Evolutionary conservation across 306 rosid species (phyloP).

Genomic region (Alnus glutinosa): DNA sequence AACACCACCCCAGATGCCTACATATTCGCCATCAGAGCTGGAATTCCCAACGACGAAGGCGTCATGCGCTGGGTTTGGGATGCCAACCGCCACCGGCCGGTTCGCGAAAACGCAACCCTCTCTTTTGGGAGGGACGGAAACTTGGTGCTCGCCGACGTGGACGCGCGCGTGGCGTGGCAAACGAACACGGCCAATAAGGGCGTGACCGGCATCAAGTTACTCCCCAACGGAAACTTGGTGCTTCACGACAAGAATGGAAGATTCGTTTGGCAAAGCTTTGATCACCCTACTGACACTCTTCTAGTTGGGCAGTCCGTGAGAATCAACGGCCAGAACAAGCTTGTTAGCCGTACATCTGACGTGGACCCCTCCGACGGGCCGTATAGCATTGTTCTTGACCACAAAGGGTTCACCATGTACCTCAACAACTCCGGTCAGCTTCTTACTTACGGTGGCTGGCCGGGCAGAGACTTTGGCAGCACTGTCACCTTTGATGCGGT

Average conservation of each 20-base stretch:
- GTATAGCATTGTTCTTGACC: constrained; percentile 26
- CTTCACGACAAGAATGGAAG: constrained; percentile 31
- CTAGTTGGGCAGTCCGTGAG: not conserved
- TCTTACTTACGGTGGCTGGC: constrained; percentile 39
- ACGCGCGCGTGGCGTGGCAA: constrained; percentile 35
- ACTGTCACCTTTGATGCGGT: constrained; percentile 16
- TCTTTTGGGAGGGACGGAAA: constrained; percentile 29
- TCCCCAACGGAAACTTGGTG: constrained; percentile 30
- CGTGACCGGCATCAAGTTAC: constrained; percentile 30
- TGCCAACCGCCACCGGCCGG: too few relatives aligned
- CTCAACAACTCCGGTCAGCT: constrained; percentile 28
- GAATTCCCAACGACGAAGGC: constrained; percentile 19
- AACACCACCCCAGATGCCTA: constrained; percentile 31
- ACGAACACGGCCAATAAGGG: constrained; percentile 40
- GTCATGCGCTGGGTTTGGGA: not conserved
- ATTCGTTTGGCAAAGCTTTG: constrained; percentile 42
- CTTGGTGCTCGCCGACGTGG: constrained; percentile 30
- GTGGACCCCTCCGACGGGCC: constrained; percentile 31
- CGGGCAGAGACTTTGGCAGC: not conserved
- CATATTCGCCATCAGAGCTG: constrained; percentile 32
- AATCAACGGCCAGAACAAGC: constrained; percentile 14
- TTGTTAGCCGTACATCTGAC: constrained; percentile 18
- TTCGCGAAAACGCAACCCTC: too few relatives aligned
- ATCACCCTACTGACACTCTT: too few relatives aligned
- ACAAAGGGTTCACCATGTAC: constrained; percentile 28